A percentile compares a stretch with the other conserved stretches of the same genome.
Evolutionary conservation across 305 asterid species (phyloP).

Genomic region (Lippia alba): DNA sequence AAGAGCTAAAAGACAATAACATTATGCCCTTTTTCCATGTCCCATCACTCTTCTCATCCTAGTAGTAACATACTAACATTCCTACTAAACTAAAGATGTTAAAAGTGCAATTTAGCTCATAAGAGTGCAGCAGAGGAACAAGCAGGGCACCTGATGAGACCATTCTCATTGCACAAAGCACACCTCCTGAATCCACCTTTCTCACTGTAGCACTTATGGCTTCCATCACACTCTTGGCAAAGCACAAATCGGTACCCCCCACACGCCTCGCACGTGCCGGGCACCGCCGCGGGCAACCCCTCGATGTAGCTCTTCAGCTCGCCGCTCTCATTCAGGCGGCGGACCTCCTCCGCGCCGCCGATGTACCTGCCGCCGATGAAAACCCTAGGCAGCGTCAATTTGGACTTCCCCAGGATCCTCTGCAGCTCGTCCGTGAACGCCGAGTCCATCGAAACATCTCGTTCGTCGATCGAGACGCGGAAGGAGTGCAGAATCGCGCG

Average conservation of each 20-base stretch:
- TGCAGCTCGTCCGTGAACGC: slow-evolving; percentile 78
- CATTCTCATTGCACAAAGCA: slow-evolving; percentile 85
- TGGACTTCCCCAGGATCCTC: slow-evolving; percentile 63
- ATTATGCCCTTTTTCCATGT: slow-evolving; percentile 11
- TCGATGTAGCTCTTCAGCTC: slow-evolving; percentile 77
- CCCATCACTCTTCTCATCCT: neutral
- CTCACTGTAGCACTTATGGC: slow-evolving; percentile 79
- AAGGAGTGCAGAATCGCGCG: slow-evolving; percentile 67
- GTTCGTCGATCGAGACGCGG: slow-evolving; percentile 81
- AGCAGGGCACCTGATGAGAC: slow-evolving; percentile 95
- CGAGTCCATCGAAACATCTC: slow-evolving; percentile 88
- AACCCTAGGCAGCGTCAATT: slow-evolving; percentile 70
- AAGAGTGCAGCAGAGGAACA: slow-evolving; percentile 61
- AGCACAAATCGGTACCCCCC: slow-evolving; percentile 76
- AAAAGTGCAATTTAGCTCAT: slow-evolving; percentile 33
- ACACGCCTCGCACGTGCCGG: slow-evolving; percentile 75
- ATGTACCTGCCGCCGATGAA: slow-evolving; percentile 91
- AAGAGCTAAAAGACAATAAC: neutral
- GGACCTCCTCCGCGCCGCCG: slow-evolving; percentile 90
- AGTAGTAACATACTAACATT: slow-evolving; percentile 9
- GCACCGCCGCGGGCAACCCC: slow-evolving; percentile 55
- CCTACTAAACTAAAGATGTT: neutral
- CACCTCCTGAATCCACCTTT: slow-evolving; percentile 81
- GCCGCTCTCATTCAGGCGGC: slow-evolving; percentile 80
- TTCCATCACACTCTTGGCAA: slow-evolving; percentile 76